Evolutionary conservation across 2,329 filamentous ascomycete genomes (phyloP).

Genomic region (Cercospora sp.): DNA sequence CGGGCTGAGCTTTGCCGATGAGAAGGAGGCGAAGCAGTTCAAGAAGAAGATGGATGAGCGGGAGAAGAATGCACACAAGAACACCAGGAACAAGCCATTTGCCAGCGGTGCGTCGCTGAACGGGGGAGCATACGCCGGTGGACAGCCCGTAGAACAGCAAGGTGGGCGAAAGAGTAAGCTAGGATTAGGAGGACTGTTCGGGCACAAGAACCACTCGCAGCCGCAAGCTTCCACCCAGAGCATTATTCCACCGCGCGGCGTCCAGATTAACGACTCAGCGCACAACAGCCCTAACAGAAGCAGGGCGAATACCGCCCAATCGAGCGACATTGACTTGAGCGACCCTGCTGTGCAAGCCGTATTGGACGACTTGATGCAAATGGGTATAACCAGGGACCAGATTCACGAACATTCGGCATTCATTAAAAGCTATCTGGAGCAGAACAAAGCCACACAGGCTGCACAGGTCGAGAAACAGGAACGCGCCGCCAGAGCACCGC

Average conservation of each 20-base stretch:
- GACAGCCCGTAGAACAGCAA: slow-evolving; percentile 18
- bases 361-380: slow-evolving; percentile 60
- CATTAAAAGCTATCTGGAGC: slow-evolving; percentile 66
- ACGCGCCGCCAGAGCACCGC: slow-evolving; percentile 57
- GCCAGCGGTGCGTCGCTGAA: slow-evolving; percentile 30
- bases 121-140: slow-evolving; percentile 13
- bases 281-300: slow-evolving; percentile 33
- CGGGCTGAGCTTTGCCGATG: slow-evolving; percentile 87
- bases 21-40: slow-evolving; percentile 96
- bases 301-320: slow-evolving; percentile 27
- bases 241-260: slow-evolving; percentile 51
- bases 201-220: slow-evolving; percentile 31
- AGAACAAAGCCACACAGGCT: slow-evolving; percentile 57
- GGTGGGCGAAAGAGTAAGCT: slow-evolving; percentile 23
- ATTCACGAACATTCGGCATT: slow-evolving; percentile 68
- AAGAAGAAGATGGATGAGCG: slow-evolving; percentile 83
- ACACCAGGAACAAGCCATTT: slow-evolving; percentile 29
- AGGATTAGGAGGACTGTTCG: slow-evolving; percentile 32
- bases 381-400: slow-evolving; percentile 69
- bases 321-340: slow-evolving; percentile 57
- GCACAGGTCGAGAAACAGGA: slow-evolving; percentile 49
- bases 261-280: slow-evolving; percentile 27
- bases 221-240: slow-evolving; percentile 47
- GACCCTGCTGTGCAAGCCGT: slow-evolving; percentile 64
- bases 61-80: slow-evolving; percentile 23